A percentile compares a stretch with the other conserved stretches of the same genome.
Evolutionary conservation across 495 filamentous ascomycete species (phyloP).

Genomic region (Aspergillus asperescens): DNA sequence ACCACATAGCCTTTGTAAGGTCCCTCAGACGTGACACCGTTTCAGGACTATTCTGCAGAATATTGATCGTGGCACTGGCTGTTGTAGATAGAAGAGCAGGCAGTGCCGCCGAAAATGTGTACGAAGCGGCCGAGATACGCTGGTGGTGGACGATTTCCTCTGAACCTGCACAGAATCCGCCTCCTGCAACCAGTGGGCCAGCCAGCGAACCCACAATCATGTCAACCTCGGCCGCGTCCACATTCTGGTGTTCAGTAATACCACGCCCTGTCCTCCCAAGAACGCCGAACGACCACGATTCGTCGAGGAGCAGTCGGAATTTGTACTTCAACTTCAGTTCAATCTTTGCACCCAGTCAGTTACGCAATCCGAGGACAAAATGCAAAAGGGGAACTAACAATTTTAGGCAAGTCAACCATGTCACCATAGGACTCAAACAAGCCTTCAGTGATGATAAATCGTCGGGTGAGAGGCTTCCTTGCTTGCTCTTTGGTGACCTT

Average conservation of each 20-base stretch:
- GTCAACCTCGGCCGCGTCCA: conserved; percentile 83
- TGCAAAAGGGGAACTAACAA: conserved; percentile 50
- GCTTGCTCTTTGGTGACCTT: conserved; percentile 83
- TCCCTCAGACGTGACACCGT: conserved; percentile 71
- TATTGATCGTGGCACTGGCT: conserved; percentile 79
- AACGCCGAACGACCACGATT: conserved; percentile 94
- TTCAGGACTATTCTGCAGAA: conserved; percentile 80
- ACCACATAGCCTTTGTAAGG: conserved; percentile 72
- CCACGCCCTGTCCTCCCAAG: conserved; percentile 86
- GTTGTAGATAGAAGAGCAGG: conserved; percentile 91
- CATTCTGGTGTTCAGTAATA: conserved; percentile 91
- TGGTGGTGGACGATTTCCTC: conserved; percentile 92
- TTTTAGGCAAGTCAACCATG: conserved; percentile 73
- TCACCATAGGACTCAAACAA: conserved; percentile 90
- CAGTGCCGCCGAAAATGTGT: conserved; percentile 91
- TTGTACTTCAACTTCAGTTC: conserved; percentile 93
- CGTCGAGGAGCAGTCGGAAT: conserved; percentile 94
- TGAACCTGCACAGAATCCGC: conserved; percentile 89
- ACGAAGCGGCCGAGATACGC: conserved; percentile 80
- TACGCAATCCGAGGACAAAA: not conserved
- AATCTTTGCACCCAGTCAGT: conserved; percentile 45
- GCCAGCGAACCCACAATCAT: conserved; percentile 94
- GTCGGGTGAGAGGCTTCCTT: conserved; percentile 78
- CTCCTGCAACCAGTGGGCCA: conserved; percentile 83
- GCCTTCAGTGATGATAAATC: conserved; percentile 96